Percentiles rank a stretch among this genome's conserved stretches.
Conservation (phyloP, 169 alveolate species). For the Perkinsus marinus region DNA sequence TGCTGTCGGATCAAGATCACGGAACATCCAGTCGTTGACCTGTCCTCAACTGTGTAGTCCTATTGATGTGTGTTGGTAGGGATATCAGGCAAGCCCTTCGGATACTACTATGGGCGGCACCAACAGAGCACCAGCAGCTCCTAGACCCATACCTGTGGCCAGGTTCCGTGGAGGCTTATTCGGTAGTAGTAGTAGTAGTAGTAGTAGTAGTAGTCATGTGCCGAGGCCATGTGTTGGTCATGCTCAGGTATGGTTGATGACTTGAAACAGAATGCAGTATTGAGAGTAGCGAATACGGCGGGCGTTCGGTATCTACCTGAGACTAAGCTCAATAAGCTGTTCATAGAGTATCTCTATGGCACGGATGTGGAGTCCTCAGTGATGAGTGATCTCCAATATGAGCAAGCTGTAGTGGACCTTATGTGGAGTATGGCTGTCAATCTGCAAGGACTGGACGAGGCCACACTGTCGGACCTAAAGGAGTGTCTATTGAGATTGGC, state of each 20-base stretch:
- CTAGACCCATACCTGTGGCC: not conserved
- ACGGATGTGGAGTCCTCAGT: not conserved
- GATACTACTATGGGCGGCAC: not conserved
- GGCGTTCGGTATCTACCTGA: not conserved
- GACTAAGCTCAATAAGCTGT: not conserved
- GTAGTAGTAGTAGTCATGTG: too few relatives aligned
- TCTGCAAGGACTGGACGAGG: not conserved
- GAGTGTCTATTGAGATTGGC: not conserved
- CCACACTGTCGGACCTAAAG: not conserved
- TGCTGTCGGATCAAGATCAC: too few relatives aligned
- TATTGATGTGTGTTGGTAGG: too few relatives aligned
- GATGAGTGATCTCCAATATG: not conserved
- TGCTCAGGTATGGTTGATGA: not conserved
- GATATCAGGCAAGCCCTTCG: not conserved
- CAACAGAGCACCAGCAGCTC: not conserved
- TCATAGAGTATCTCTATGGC: not conserved
- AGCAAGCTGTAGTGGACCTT: not conserved
- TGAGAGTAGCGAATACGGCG: not conserved
- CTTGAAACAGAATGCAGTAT: not conserved
- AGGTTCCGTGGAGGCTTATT: not conserved
- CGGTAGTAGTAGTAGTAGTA: not conserved
- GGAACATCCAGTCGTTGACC: too few relatives aligned
- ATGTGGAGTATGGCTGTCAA: not conserved
- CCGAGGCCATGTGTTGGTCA: too few relatives aligned
- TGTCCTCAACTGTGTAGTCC: too few relatives aligned